Evolutionary conservation across 2,329 filamentous ascomycete genomes (phyloP).

Genomic region (Aciculosporium take): DNA sequence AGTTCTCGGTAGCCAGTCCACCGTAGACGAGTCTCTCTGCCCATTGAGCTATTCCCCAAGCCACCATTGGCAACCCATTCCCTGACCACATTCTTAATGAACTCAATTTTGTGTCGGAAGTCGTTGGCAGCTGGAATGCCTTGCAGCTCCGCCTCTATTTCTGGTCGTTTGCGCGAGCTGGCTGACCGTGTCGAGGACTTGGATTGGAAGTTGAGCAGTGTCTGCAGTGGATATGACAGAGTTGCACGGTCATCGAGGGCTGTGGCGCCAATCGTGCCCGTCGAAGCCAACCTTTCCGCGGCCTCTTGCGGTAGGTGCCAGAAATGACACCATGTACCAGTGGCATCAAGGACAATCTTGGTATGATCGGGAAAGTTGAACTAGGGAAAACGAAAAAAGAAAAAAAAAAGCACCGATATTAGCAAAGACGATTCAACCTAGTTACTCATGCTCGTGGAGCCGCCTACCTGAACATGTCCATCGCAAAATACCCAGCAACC

Average conservation of each 20-base stretch:
- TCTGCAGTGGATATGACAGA: slow-evolving; percentile 57
- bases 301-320: slow-evolving; percentile 63
- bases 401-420: not conserved
- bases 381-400: slow-evolving; percentile 21
- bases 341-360: slow-evolving; percentile 63
- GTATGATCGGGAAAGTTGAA: slow-evolving; percentile 85
- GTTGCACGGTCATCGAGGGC: slow-evolving; percentile 57
- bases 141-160: slow-evolving; percentile 46
- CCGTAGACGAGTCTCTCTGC: slow-evolving; percentile 35
- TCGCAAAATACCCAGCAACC: slow-evolving; percentile 72
- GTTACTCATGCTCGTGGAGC: not conserved
- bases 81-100: slow-evolving; percentile 51
- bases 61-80: slow-evolving; percentile 61
- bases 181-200: slow-evolving; percentile 31
- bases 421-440: not conserved
- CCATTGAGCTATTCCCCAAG: slow-evolving; percentile 51
- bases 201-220: slow-evolving; percentile 53
- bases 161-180: slow-evolving; percentile 39
- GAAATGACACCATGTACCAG: slow-evolving; percentile 64
- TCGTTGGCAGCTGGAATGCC: slow-evolving; percentile 57
- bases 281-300: slow-evolving; percentile 47
- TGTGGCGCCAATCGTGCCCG: slow-evolving; percentile 54
- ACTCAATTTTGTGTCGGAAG: slow-evolving; percentile 59
- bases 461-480: slow-evolving; percentile 56
- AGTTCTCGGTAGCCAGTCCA: slow-evolving; percentile 47